These are phyloP conservation scores for Monilinia vaccinii-corymbosi DNA, from an alignment of 2,329 filamentous ascomycete species.

Conservation along the genomic window DNA sequence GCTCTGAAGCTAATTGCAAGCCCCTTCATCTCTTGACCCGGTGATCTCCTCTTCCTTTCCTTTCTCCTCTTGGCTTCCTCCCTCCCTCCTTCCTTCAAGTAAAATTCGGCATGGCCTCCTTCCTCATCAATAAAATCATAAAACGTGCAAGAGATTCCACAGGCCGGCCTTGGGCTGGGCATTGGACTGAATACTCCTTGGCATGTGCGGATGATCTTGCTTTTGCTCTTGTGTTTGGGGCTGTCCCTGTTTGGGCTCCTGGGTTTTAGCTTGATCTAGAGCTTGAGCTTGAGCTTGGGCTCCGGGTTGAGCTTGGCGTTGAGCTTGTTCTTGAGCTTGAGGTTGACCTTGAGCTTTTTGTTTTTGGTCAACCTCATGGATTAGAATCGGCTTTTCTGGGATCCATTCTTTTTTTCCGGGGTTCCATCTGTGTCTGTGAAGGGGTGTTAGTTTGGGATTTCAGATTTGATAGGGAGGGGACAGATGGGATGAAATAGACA, in stretches of 20 bases:
- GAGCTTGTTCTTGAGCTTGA: not conserved
- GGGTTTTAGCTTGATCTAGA: too few relatives aligned
- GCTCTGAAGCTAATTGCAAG: too few relatives aligned
- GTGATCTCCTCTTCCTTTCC: too few relatives aligned
- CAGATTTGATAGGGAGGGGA: not conserved
- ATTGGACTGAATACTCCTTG: conserved; percentile 17
- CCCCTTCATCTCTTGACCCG: too few relatives aligned
- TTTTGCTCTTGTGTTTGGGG: not conserved
- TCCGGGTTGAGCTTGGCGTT: not conserved
- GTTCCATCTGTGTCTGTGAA: conserved; percentile 49
- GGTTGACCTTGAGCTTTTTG: not conserved
- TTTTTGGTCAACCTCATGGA: not conserved
- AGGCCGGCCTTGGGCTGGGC: conserved; percentile 15
- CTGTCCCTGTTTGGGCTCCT: too few relatives aligned
- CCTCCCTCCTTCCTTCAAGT: too few relatives aligned
- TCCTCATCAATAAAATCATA: conserved; percentile 4
- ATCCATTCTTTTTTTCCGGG: conserved; percentile 49
- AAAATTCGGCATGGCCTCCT: not conserved
- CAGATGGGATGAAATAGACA: not conserved
- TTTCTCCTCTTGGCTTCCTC: too few relatives aligned
- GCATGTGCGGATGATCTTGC: conserved; percentile 16
- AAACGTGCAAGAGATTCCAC: conserved; percentile 15
- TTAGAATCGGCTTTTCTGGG: not conserved
- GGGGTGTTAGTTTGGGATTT: conserved; percentile 2
- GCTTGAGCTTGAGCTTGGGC: too few relatives aligned